These are phyloP conservation scores for Blastobotrys petasosporus DNA, from an alignment of 1,139 yeast species.

Conservation along the genomic window DNA sequence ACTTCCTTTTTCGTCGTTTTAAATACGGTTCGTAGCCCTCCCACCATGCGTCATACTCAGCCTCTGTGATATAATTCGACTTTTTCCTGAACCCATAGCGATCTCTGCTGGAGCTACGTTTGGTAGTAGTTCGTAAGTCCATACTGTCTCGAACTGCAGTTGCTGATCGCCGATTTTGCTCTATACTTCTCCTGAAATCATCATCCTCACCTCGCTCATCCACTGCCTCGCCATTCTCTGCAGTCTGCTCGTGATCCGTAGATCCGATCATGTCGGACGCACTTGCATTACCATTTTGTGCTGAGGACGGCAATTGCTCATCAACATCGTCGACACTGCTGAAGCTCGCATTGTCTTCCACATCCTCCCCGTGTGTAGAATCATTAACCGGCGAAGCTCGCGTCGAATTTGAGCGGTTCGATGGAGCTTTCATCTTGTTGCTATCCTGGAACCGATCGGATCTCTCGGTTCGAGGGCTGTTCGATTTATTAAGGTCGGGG, in stretches of 20 bases:
- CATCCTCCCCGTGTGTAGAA: neutral
- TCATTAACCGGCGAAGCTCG: too few species aligned
- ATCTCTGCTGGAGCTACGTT: constrained; percentile 41
- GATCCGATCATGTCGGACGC: too few species aligned
- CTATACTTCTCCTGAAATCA: constrained; percentile 1
- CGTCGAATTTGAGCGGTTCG: too few species aligned
- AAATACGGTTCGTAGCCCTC: constrained; percentile 56
- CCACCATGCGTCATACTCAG: constrained; percentile 75
- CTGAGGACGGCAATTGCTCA: neutral
- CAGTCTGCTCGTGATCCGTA: neutral
- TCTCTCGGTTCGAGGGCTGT: too few species aligned
- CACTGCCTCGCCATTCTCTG: neutral
- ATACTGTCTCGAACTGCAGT: constrained; percentile 10
- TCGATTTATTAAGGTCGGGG: too few species aligned
- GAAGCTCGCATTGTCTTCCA: neutral
- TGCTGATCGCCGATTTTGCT: constrained; percentile 13
- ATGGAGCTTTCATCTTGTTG: too few species aligned
- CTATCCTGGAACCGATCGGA: too few species aligned
- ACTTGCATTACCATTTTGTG: too few species aligned
- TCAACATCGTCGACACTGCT: constrained; percentile 1
- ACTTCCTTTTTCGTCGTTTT: constrained; percentile 60
- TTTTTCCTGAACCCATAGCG: constrained; percentile 80
- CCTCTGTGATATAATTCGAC: constrained; percentile 44
- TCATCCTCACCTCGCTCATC: neutral
- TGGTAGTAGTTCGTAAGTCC: constrained; percentile 9